Evolutionary conservation across 2,329 filamentous ascomycete genomes (phyloP).

Genomic region (Ophiostoma piceae): DNA sequence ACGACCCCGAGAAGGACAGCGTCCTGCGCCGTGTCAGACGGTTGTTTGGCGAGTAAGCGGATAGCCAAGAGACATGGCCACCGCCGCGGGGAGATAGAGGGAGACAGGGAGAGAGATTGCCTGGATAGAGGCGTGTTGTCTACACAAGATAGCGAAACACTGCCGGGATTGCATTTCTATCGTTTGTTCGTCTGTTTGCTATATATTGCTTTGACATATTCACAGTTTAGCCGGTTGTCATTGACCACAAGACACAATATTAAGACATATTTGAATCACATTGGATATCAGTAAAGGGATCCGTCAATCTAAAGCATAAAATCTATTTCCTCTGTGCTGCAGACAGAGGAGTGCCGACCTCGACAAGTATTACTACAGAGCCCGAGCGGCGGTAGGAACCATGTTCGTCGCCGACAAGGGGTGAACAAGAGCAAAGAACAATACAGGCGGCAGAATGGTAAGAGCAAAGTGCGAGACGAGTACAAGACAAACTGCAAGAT

Average conservation of each 20-base stretch:
- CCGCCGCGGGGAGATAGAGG: not conserved
- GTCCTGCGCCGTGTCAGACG: slow-evolving; percentile 78
- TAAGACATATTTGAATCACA: not conserved
- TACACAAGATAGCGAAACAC: not conserved
- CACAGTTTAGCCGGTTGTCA: not conserved
- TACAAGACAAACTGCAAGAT: not conserved
- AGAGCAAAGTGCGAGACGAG: not conserved
- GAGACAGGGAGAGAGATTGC: not conserved
- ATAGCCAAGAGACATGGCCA: not conserved
- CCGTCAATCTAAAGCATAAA: not conserved
- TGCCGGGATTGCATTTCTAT: slow-evolving; percentile 10
- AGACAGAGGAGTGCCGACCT: slow-evolving; percentile 12
- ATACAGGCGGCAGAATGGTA: not conserved
- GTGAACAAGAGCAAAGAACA: not conserved
- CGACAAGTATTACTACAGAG: not conserved
- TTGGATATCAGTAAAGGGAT: not conserved
- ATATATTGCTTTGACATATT: slow-evolving; percentile 4
- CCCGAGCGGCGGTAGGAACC: no score
- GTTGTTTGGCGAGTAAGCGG: slow-evolving; percentile 60
- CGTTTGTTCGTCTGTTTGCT: not conserved
- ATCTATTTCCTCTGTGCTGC: slow-evolving; percentile 4
- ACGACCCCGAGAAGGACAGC: slow-evolving; percentile 98
- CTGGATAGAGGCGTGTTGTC: not conserved
- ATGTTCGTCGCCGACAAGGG: not conserved
- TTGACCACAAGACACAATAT: not conserved